phyloP scores from a whole-genome alignment of 2,329 filamentous ascomycete genomes.

The Monosporascus sp. region DNA sequence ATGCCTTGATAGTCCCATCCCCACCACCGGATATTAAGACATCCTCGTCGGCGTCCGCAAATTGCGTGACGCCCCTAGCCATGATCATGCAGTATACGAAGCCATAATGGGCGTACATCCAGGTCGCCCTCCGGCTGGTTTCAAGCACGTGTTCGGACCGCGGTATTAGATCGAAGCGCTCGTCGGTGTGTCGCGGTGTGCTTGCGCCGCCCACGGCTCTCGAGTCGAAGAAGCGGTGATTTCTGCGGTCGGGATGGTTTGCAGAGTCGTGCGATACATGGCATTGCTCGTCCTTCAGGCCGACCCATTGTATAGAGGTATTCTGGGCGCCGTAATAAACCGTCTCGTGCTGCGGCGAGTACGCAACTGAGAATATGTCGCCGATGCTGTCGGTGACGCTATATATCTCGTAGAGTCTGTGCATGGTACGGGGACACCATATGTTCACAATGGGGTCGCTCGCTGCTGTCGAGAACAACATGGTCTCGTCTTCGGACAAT shows the following conservation, averaged over 20 bases:
- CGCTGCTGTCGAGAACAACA: slow-evolving; percentile 80
- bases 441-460: slow-evolving; percentile 93
- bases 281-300: slow-evolving; percentile 59
- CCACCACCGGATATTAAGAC: slow-evolving; percentile 87
- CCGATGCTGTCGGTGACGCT: slow-evolving; percentile 86
- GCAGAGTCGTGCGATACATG: slow-evolving; percentile 57
- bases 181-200: slow-evolving; percentile 66
- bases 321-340: slow-evolving; percentile 93
- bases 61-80: slow-evolving; percentile 60
- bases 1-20: slow-evolving; percentile 92
- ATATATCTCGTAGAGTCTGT: slow-evolving; percentile 81
- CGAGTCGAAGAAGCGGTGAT: slow-evolving; percentile 91
- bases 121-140: slow-evolving; percentile 74
- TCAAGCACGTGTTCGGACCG: slow-evolving; percentile 60
- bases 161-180: slow-evolving; percentile 51
- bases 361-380: slow-evolving; percentile 92
- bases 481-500: slow-evolving; percentile 65
- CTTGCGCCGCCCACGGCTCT: slow-evolving; percentile 75
- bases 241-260: slow-evolving; percentile 68
- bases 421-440: slow-evolving; percentile 76
- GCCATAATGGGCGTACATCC: slow-evolving; percentile 87
- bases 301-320: slow-evolving; percentile 90
- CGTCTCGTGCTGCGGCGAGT: slow-evolving; percentile 72
- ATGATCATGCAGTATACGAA: slow-evolving; percentile 97
- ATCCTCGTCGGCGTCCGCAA: slow-evolving; percentile 69